Percentiles rank a stretch among this genome's conserved stretches.
Evolutionary conservation across 2,329 filamentous ascomycete genomes (phyloP).

Genomic region (Hymenoscyphus linearis): DNA sequence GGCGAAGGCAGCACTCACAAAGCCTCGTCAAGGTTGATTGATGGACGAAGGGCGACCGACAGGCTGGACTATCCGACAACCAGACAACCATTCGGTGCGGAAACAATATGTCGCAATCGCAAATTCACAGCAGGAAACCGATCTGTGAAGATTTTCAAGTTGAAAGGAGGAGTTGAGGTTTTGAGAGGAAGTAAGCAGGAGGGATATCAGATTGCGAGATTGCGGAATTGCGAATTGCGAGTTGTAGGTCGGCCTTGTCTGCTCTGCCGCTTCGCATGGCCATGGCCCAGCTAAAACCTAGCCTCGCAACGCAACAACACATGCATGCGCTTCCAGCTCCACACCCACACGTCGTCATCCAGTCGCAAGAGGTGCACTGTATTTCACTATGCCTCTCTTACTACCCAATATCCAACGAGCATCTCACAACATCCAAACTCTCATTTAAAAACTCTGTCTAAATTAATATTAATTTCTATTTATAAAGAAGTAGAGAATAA

Average conservation of each 20-base stretch:
- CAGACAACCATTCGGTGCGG: neutral
- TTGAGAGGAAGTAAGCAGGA: neutral
- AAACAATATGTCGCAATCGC: neutral
- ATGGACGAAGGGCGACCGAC: neutral
- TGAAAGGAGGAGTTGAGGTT: neutral
- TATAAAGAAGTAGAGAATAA: no score
- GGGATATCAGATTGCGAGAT: no score
- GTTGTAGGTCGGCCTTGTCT: neutral
- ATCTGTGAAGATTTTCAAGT: neutral
- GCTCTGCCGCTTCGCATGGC: neutral
- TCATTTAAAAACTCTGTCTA: no score
- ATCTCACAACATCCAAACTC: no score
- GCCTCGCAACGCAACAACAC: no score
- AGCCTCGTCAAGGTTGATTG: neutral
- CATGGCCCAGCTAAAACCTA: neutral
- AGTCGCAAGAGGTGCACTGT: neutral
- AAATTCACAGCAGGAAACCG: neutral
- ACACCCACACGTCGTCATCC: neutral
- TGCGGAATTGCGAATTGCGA: no score
- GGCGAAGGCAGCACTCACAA: neutral
- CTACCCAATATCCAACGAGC: no score
- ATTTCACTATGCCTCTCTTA: no score
- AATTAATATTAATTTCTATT: no score
- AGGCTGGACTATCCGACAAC: no score
- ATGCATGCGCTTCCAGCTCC: neutral